Base-by-base conservation (phyloP, 768 basidiomycete genomes). In the Agrocybe chaxingu region DNA sequence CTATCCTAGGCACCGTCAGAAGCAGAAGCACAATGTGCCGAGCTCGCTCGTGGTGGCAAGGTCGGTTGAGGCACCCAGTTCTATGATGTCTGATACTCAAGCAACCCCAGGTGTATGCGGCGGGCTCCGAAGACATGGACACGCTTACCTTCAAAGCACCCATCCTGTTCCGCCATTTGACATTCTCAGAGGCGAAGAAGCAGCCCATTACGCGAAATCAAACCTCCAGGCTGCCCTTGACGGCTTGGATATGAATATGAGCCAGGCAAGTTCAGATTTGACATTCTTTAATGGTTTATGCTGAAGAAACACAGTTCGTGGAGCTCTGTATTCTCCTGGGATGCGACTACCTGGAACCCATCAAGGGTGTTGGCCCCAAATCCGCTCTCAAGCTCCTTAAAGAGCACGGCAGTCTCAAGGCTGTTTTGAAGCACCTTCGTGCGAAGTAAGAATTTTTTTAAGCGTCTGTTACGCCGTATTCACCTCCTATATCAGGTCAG, bases 61-160 rank as follows among this genome's bases (percentile, higher is more conserved):
- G 96, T 87, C 45, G 5, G 50, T 41, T 16, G 42, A 7, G 7
- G 13, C 48, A 11, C 37, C 24, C 35, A 7, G 9, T 46, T 19
- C 18, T 8, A n/a, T 41, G 8, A 32, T 10, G 47, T 38, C 42
- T 44, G 11, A 42, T 32, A 35, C 5, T 34, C 42, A 36, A 38
- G 30, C 41, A 6, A 8, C 40, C 24, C 42, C 57, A 93, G 91
- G 92, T 98, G 24, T 98, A 92, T 65, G 97, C 92, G 1, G 95
- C 97, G 7, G 97, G 97, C 10, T 97, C 95, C 0, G 97, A 98
- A 70, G 97, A 99, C 68, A 99, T 99, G 97, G 97, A 99, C 62
- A 99, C 97, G 7, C 82, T 99, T 16, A 99, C 97, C 0, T 99
- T 99, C 75, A 80, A 82, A 57, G 74, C 96, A 0, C 96, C 97